Conservation (phyloP, 768 basidiomycete genomes). For the Hygrophorus pudorinus region DNA sequence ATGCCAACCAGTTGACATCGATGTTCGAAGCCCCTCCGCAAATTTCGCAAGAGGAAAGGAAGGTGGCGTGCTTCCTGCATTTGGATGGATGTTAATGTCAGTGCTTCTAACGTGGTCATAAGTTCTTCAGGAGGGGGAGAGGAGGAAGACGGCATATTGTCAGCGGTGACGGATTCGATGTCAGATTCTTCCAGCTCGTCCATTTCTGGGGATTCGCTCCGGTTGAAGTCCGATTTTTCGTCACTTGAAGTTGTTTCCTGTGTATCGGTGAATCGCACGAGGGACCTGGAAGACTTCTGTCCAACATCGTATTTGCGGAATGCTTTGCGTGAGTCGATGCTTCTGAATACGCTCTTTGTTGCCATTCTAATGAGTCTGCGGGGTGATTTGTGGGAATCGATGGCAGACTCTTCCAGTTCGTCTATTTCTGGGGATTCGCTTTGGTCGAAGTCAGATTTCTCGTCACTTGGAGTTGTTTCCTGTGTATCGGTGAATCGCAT, state of each 20-base stretch:
- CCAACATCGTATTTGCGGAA: constrained; percentile 2
- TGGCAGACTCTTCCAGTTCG: neutral
- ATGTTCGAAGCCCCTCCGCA: constrained; percentile 36
- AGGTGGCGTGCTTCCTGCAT: constrained; percentile 31
- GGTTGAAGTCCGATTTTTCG: neutral
- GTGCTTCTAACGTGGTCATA: constrained; percentile 22
- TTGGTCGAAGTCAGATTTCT: neutral
- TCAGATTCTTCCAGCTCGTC: neutral
- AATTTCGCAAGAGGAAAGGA: constrained; percentile 48
- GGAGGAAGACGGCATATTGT: neutral
- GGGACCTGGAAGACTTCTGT: neutral
- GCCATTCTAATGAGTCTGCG: too few relatives aligned
- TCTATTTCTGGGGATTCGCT: neutral
- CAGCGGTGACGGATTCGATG: neutral
- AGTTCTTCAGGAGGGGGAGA: constrained; percentile 21
- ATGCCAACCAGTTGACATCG: constrained; percentile 31
- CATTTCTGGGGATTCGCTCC: neutral
- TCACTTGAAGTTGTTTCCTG: neutral
- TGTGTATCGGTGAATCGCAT: neutral
- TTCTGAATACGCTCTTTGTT: too few relatives aligned
- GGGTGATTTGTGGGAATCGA: neutral
- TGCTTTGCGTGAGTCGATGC: neutral
- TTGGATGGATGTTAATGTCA: constrained; percentile 21
- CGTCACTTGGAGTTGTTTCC: constrained; percentile 1
- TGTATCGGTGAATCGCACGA: neutral